Conservation (phyloP, 169 alveolate species). For the Plasmodium yoelii region DNA sequence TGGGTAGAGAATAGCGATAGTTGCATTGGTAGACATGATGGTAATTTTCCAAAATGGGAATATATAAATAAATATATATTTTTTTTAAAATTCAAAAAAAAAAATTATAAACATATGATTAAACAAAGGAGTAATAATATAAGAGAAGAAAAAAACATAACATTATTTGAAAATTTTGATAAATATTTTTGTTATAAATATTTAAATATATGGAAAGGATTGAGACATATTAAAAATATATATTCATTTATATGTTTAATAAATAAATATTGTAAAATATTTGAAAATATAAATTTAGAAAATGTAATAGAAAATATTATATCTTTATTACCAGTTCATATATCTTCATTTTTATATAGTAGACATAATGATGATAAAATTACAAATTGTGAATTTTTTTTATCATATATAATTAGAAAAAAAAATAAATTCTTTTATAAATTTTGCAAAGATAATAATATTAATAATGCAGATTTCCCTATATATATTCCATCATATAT, state of each 20-base stretch:
- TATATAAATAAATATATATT: background rate
- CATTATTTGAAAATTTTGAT: background rate
- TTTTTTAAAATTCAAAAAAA: background rate
- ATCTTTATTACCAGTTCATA: conserved; percentile 38
- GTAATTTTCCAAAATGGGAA: background rate
- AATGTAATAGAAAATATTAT: conserved; percentile 22
- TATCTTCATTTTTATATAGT: conserved; percentile 44
- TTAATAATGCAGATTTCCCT: conserved; percentile 14
- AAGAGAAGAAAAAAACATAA: background rate
- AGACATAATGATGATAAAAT: conserved; percentile 65
- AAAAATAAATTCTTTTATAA: conserved; percentile 17
- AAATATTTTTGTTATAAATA: conserved; percentile 18
- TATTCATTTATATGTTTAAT: conserved; percentile 48
- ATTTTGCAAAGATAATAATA: conserved; percentile 26
- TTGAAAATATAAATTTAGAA: conserved; percentile 28
- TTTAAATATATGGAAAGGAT: conserved; percentile 4
- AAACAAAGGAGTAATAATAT: background rate
- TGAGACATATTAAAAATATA: conserved; percentile 9
- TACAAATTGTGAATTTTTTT: conserved; percentile 29
- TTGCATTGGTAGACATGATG: background rate
- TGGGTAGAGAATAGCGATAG: background rate
- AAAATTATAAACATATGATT: background rate
- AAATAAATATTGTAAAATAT: conserved; percentile 18
- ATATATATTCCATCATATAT: conserved; percentile 48
- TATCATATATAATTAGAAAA: conserved; percentile 42